Percentiles rank a stretch among this genome's conserved stretches.
These are phyloP conservation scores for Kwoniella dendrophila DNA, from an alignment of 768 basidiomycete species.

Conservation along the genomic window DNA sequence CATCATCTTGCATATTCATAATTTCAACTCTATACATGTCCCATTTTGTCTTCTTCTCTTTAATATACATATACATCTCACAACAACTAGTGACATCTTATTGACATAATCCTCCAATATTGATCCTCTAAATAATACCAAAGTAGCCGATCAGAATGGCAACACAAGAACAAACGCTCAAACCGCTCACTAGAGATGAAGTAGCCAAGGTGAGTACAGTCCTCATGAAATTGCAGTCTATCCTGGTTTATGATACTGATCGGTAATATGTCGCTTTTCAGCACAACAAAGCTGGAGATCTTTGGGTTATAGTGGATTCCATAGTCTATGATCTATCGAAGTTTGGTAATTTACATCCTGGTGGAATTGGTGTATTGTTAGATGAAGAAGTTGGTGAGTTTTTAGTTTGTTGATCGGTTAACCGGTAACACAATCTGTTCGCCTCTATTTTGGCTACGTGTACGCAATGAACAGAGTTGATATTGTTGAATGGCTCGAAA, in stretches of 20 bases:
- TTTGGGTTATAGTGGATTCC: slow-evolving; percentile 84
- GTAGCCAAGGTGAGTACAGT: slow-evolving; percentile 65
- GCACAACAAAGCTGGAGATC: slow-evolving; percentile 77
- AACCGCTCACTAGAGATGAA: slow-evolving; percentile 67
- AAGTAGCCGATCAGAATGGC: slow-evolving; percentile 30
- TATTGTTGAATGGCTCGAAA: background rate
- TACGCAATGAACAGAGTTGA: background rate
- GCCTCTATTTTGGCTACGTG: background rate
- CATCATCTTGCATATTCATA: slow-evolving; percentile 14
- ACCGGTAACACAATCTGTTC: no score
- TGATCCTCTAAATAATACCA: background rate
- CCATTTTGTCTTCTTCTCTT: background rate
- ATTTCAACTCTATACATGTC: background rate
- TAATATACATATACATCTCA: background rate
- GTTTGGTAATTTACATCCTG: slow-evolving; percentile 78
- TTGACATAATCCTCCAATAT: background rate
- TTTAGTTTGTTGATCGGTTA: background rate
- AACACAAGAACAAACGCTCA: slow-evolving; percentile 48
- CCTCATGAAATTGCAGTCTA: background rate
- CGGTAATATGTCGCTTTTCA: slow-evolving; percentile 42
- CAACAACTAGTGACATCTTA: background rate
- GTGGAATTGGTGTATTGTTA: slow-evolving; percentile 76
- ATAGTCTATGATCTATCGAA: slow-evolving; percentile 81
- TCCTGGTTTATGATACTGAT: background rate
- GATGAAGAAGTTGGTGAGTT: slow-evolving; percentile 72